Base-by-base conservation (phyloP, 2,329 filamentous ascomycete genomes). In the Paramyrothecium roridum region DNA sequence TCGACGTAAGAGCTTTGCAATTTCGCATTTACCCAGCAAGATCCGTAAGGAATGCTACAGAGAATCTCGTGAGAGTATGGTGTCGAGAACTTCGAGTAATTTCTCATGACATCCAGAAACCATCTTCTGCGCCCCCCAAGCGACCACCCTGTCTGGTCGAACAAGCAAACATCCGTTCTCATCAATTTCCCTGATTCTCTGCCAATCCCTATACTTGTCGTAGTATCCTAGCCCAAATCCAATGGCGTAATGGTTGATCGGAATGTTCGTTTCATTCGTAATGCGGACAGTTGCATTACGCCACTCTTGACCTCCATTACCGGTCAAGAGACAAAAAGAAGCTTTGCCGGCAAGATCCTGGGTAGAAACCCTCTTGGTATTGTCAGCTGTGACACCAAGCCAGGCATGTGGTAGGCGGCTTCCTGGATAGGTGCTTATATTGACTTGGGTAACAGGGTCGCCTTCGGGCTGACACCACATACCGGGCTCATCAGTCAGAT, bases 391-490 rank as follows among this genome's bases (percentile, higher is more conserved):
- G 20, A 73, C 75, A 67, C 84, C 81, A 17, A 88, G 69, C 85
- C 85, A 88, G 1, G 75, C 84, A 66, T 89, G 85, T 6, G 86
- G 85, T 21, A 87, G 67, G 2, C 84, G 73, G 30, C 74, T 73
- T 8, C 85, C 86, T 1, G 85, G 85, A 60, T 79, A 84, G 3
- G 85, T 87, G 51, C 67, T 77, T 40, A 74, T 71, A 34, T 73
- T 66, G 58, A 80, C 71, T 43, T 77, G 63, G 13, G 76, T 62
- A 6, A 79, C 71, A 0, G 70, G 65, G 57, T 83, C 76, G 17
- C 71, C 61, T 40, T 54, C 40, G 26, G 8, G 52, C 59, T 54
- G 55, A 34, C 60, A 59, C 22, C 56, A 54, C 3, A 57, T 54
- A 11, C 56, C 54, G 4, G 54, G 54, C 63, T 82, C 75, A 57